These are phyloP conservation scores for Suhomyces bokatorum DNA, from an alignment of 1,139 yeast genomes.

Conservation along the genomic window DNA sequence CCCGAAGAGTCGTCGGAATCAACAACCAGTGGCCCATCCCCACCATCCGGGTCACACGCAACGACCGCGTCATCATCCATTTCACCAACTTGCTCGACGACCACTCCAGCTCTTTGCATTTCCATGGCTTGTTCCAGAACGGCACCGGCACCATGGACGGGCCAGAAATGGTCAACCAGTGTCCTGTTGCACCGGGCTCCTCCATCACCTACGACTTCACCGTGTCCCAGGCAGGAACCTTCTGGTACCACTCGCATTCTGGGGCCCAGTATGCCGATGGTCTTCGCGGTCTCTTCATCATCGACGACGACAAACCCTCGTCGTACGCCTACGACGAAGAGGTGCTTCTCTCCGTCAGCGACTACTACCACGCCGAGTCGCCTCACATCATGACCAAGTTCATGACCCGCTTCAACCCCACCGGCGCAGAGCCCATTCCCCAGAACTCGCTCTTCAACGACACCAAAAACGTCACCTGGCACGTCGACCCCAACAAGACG, in stretches of 20 bases:
- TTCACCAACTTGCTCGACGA: constrained; percentile 58
- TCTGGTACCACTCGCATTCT: constrained; percentile 84
- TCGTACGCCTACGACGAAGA: constrained; percentile 66
- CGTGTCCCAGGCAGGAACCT: constrained; percentile 69
- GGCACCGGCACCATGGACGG: constrained; percentile 72
- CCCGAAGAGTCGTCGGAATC: constrained; percentile 59
- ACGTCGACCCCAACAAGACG: constrained; percentile 60
- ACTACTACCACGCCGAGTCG: constrained; percentile 60
- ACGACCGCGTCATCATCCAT: constrained; percentile 60
- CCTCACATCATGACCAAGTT: constrained; percentile 47
- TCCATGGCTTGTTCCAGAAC: constrained; percentile 73
- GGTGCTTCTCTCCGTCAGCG: constrained; percentile 54
- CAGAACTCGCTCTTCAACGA: constrained; percentile 66
- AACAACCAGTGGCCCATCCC: constrained; percentile 79
- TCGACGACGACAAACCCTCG: constrained; percentile 59
- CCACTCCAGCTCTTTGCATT: constrained; percentile 64
- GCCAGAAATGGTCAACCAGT: constrained; percentile 73
- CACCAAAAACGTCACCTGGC: constrained; percentile 56
- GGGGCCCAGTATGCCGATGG: constrained; percentile 80
- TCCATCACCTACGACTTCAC: constrained; percentile 66
- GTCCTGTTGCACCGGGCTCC: constrained; percentile 71
- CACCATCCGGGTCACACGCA: constrained; percentile 58
- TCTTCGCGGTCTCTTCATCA: constrained; percentile 66
- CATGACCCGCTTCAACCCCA: constrained; percentile 67
- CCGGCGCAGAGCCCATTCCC: constrained; percentile 83